Evolutionary conservation across 2,329 filamentous ascomycete genomes (phyloP).

Genomic region (Sporothrix euskadiensis): DNA sequence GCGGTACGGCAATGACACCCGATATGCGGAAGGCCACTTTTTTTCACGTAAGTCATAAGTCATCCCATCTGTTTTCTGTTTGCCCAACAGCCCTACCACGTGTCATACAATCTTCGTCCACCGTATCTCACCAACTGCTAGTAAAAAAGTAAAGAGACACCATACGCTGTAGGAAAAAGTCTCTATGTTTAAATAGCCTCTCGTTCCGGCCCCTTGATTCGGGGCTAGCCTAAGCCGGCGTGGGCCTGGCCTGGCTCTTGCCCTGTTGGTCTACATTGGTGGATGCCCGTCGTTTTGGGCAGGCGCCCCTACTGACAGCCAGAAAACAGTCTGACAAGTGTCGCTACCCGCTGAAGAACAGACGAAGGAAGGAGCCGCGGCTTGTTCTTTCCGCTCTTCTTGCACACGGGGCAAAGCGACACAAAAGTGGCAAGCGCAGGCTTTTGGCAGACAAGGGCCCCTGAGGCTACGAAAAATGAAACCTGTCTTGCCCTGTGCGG

Average conservation of each 20-base stretch:
- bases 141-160: neutral
- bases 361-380: neutral
- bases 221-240: conserved; percentile 9
- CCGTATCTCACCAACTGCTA: neutral
- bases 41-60: too few species aligned
- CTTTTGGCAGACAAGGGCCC: neutral
- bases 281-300: neutral
- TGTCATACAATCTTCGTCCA: neutral
- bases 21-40: neutral
- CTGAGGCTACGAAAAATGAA: neutral
- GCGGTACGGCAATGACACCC: conserved; percentile 19
- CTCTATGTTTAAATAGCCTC: neutral
- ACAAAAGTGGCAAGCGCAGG: neutral
- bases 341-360: neutral
- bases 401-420: neutral
- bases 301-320: neutral
- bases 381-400: too few species aligned
- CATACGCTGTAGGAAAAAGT: too few species aligned
- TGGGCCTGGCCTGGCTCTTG: neutral
- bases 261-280: too few species aligned
- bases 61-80: too few species aligned
- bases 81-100: too few species aligned
- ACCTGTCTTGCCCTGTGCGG: neutral
- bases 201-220: neutral
- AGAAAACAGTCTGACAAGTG: neutral